Base-by-base conservation (phyloP, 495 filamentous ascomycete genomes). In the Terfezia claveryi region DNA sequence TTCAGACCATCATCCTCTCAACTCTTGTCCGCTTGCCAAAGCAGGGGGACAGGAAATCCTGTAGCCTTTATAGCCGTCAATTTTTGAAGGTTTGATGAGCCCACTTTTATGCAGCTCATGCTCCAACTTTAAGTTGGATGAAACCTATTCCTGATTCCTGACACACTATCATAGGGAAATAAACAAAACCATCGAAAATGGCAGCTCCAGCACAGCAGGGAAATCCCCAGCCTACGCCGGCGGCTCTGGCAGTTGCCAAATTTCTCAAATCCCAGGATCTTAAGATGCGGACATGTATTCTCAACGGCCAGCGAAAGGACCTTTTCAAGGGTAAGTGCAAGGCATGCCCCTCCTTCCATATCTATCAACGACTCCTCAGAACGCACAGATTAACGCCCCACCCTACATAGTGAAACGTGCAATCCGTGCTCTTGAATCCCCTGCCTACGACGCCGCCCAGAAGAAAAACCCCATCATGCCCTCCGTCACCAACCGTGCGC, bases 251-350 rank as follows among this genome's bases (percentile, higher is more conserved):
- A 16, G 77, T 99, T 23, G 92, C 92, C 60, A 81, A 87, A 62
- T 99, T 89, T 71, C 72, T 99, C 53, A 77, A 80, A 58, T 70
- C 76, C 53, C 88, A 95, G 69, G 74, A 85, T 59, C 72, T 99
- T 59, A 99, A 99, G 76, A 73, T 78, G 49, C 75, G 92, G 59
- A 94, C 91, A 32, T 87, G 82, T 70, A 92, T 99, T 56, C 73
- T 94, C 60, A 87, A 95, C 62, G 92, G 91, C 58, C 89, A 96
- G 72, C 76, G 92, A 56, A 96, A 94, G 71, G 89, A 99, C 59
- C 87, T 99, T 80, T 96, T 99, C 70, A 85, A 82, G 75, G 83
- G 89, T 94, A 69, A 53, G 14, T 46, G 16, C 37, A 50, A 11
- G 10, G 36, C 20, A 52, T 55, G 9, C 37, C 23, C 37, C 53